These are phyloP conservation scores for Phialophora expanda DNA, from an alignment of 2,329 filamentous ascomycete genomes.

Conservation along the genomic window DNA sequence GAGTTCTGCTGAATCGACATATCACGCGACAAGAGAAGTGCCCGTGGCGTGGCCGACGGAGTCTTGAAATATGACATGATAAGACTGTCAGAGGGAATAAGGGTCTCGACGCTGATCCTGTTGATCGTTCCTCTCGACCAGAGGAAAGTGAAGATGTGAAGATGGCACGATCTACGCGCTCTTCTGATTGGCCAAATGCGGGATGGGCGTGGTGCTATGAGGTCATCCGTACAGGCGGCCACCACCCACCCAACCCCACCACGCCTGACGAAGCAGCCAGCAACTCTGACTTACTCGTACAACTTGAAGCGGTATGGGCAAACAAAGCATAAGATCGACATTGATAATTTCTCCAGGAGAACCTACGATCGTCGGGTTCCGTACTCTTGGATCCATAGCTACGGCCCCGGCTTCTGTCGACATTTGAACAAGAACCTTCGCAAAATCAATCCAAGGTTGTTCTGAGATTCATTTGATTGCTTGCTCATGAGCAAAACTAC, in stretches of 20 bases:
- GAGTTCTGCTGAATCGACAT: neutral
- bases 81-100: neutral
- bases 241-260: neutral
- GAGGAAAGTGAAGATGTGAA: neutral
- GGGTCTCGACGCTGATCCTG: conserved; percentile 2
- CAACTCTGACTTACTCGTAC: neutral
- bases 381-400: neutral
- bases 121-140: neutral
- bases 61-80: neutral
- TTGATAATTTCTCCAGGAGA: neutral
- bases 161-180: neutral
- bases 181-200: neutral
- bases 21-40: conserved; percentile 1
- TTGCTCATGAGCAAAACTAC: neutral
- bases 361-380: neutral
- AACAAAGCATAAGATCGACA: neutral
- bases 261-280: too few species aligned
- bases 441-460: neutral
- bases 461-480: neutral
- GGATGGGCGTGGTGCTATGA: neutral
- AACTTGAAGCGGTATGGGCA: neutral
- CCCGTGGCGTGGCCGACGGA: neutral
- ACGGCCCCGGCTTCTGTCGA: neutral
- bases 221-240: neutral
- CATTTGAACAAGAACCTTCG: neutral